Percentiles rank a stretch among this genome's conserved stretches.
phyloP scores from a whole-genome alignment of 352 stramenopile genomes.

The Blastocystis sp. region DNA sequence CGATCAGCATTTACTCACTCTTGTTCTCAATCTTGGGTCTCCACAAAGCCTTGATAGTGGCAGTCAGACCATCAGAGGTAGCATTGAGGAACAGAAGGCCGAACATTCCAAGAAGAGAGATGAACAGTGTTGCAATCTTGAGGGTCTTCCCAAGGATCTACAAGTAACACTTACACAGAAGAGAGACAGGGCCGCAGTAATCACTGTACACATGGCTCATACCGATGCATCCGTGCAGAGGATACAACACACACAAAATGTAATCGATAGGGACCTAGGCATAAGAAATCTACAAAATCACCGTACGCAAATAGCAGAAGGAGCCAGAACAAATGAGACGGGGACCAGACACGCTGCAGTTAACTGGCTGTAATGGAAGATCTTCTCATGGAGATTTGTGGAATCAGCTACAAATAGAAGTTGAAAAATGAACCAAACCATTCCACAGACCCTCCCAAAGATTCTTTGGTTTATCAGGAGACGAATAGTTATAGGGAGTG shows the following conservation, averaged over 20 bases:
- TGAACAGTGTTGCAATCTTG: conserved; percentile 1
- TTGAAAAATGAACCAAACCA: neutral
- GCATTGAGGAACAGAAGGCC: conserved; percentile 56
- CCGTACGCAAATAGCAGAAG: conserved; percentile 30
- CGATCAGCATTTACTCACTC: conserved; percentile 37
- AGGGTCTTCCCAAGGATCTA: conserved; percentile 34
- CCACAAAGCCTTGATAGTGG: conserved; percentile 49
- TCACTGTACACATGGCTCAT: conserved; percentile 60
- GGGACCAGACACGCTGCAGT: conserved; percentile 17
- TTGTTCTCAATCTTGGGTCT: conserved; percentile 57
- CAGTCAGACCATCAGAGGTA: conserved; percentile 55
- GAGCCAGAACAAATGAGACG: conserved; percentile 47
- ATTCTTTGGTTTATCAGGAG: conserved; percentile 39
- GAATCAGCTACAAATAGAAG: conserved; percentile 2
- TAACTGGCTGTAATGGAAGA: conserved; percentile 58
- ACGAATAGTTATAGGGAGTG: conserved; percentile 60
- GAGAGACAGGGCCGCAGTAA: conserved; percentile 27
- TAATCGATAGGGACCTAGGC: conserved; percentile 57
- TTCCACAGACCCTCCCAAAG: conserved; percentile 61
- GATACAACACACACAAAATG: conserved; percentile 52
- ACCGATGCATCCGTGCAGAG: conserved; percentile 61
- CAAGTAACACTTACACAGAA: neutral
- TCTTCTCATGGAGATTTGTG: conserved; percentile 60
- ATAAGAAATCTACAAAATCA: neutral
- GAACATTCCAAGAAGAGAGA: conserved; percentile 37